Evolutionary conservation across 305 asterid species (phyloP).

Genomic region (Fraxinus dipetala): DNA sequence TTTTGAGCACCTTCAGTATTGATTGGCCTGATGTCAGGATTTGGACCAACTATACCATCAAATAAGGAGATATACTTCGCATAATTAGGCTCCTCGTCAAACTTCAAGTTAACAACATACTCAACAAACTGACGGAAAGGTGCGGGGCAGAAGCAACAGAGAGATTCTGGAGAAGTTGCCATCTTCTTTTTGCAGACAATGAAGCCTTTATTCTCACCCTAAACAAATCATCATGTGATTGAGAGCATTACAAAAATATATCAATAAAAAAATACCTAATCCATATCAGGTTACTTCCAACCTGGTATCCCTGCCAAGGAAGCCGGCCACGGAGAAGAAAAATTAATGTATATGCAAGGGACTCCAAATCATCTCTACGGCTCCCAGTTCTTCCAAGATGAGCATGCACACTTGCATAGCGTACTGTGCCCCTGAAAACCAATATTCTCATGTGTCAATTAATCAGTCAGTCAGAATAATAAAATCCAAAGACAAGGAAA

Average conservation of each 20-base stretch:
- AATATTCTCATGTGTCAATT: not conserved
- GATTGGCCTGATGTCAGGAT: constrained; percentile 60
- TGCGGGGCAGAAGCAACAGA: constrained; percentile 59
- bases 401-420: constrained; percentile 75
- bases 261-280: not conserved
- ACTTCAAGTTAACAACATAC: constrained; percentile 51
- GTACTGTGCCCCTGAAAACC: constrained; percentile 63
- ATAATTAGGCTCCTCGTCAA: constrained; percentile 71
- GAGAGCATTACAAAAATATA: constrained; percentile 15
- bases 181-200: constrained; percentile 70
- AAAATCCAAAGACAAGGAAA: not conserved
- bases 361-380: constrained; percentile 74
- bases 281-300: constrained; percentile 17
- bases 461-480: not conserved
- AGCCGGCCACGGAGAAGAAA: constrained; percentile 70
- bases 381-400: constrained; percentile 78
- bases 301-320: constrained; percentile 80
- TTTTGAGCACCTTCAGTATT: constrained; percentile 70
- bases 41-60: constrained; percentile 63
- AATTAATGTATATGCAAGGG: constrained; percentile 70
- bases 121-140: constrained; percentile 65
- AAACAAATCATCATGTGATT: constrained; percentile 14
- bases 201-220: constrained; percentile 72
- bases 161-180: constrained; percentile 60
- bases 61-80: constrained; percentile 56